phyloP scores from a whole-genome alignment of 768 basidiomycete genomes.

The Boletus eberwhitei region DNA sequence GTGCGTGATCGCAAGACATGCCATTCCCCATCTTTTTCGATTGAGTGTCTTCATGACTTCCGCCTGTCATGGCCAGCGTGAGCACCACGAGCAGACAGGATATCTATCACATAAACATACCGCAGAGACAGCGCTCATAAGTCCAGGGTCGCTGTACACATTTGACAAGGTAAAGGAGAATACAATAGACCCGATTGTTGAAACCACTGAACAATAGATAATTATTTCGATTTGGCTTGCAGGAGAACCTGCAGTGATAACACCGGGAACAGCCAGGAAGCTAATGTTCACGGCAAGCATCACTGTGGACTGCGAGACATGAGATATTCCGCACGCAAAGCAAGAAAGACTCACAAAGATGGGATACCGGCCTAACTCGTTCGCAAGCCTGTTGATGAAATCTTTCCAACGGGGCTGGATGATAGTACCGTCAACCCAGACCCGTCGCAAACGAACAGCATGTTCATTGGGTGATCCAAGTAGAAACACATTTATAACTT shows the following conservation, averaged over 20 bases:
- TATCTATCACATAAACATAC: not conserved
- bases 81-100: not conserved
- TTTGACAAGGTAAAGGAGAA: constrained; percentile 8
- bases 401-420: constrained; percentile 12
- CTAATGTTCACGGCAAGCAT: constrained; percentile 16
- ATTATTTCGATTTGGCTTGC: not conserved
- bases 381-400: constrained; percentile 5
- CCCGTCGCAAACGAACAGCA: constrained; percentile 11
- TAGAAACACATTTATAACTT: not conserved
- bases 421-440: constrained; percentile 10
- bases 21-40: constrained; percentile 1
- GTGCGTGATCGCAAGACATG: constrained; percentile 11
- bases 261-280: constrained; percentile 11
- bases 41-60: not conserved
- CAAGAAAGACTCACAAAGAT: constrained; percentile 3
- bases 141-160: constrained; percentile 7
- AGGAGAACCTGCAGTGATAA: not conserved
- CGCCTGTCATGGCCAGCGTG: not conserved
- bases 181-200: constrained; percentile 8
- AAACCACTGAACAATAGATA: constrained; percentile 11
- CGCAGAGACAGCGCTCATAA: not conserved
- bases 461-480: constrained; percentile 6
- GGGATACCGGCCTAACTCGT: constrained; percentile 7
- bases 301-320: constrained; percentile 11
- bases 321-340: not conserved